Evolutionary conservation across 164 flowering plant genomes (phyloP), one percentile per base, ranked within the genome.

Genomic region (Magnolia changhungtana): DNA sequence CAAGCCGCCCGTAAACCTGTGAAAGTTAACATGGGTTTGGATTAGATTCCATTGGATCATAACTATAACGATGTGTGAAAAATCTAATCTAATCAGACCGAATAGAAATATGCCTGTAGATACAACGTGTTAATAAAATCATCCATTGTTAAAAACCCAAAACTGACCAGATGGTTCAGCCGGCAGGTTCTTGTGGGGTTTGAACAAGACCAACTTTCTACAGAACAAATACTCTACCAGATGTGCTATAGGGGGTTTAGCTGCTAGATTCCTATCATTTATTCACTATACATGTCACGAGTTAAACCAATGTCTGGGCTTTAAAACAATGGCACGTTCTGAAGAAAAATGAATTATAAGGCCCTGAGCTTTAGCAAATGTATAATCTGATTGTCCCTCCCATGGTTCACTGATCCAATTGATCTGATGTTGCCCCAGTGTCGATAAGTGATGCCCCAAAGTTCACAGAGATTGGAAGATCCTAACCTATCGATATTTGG

Each of bases 1-100:
- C 81, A 90, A 29, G 19, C 91, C 98, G 50, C 82, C 81, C 5
- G 89, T 82, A 45, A 88, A 86, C 86, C 98, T 96, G 88, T 59
- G 63, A 69, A 37, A 31, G 24, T 51, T 31, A 31, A 8, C 50
- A 68, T 68, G 71, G 71, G 49, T 66, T 66, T 66, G 69, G 31
- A 27, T 68, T 45, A 68, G 49, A 68, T 55, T 55, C 61, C 61
- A 11, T 16, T 7, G 13, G 61, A 3, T 55, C 61, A 55, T 16
- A 55, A 16, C 16, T 13, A 55, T 16, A 55, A 8, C 19, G 45
- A 37, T 55, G 13, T 11, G 61, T 55, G 16, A 55, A 55, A 55
- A 55, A 55, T 11, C 61, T 55, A 55, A 55, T 55, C 10, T 11
- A 55, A 13, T 55, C 18, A 4, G 10, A 55, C 61, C 2, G 2